These are phyloP conservation scores for Misopates orontium DNA, from an alignment of 257 asterid species.

Conservation along the genomic window DNA sequence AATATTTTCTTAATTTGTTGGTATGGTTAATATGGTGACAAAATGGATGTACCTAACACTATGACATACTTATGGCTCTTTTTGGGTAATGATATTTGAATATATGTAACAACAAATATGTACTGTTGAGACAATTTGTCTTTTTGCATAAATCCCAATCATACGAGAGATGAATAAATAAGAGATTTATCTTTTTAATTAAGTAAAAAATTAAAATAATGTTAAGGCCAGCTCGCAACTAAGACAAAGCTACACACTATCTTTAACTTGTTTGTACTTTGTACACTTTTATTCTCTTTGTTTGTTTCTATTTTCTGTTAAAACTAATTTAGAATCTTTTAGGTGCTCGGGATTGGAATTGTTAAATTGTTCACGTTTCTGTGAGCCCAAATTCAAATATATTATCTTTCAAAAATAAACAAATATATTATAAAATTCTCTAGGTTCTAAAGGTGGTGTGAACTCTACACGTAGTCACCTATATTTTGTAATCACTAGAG, in stretches of 20 bases:
- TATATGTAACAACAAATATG: neutral
- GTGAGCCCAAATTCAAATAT: no score
- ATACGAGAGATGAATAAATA: neutral
- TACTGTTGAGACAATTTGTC: neutral
- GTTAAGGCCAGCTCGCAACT: neutral
- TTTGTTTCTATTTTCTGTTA: no score
- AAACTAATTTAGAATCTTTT: no score
- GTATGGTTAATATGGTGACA: slow-evolving; percentile 1
- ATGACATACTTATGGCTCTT: neutral
- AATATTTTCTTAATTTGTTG: neutral
- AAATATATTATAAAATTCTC: no score
- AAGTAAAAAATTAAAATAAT: neutral
- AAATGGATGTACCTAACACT: neutral
- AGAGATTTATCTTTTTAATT: neutral
- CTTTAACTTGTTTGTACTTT: neutral
- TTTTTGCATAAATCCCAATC: neutral
- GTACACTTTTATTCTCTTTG: no score
- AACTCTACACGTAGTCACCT: no score
- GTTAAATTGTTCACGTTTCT: no score
- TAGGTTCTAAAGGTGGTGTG: no score
- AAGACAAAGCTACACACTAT: neutral
- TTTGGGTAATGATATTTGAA: neutral
- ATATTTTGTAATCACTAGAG: no score
- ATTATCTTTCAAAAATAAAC: no score
- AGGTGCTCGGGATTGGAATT: no score